A percentile compares a stretch with the other conserved stretches of the same genome.
These are phyloP conservation scores for Papiliotrema flavescens DNA, from an alignment of 1,284 basidiomycete genomes.

Conservation along the genomic window DNA sequence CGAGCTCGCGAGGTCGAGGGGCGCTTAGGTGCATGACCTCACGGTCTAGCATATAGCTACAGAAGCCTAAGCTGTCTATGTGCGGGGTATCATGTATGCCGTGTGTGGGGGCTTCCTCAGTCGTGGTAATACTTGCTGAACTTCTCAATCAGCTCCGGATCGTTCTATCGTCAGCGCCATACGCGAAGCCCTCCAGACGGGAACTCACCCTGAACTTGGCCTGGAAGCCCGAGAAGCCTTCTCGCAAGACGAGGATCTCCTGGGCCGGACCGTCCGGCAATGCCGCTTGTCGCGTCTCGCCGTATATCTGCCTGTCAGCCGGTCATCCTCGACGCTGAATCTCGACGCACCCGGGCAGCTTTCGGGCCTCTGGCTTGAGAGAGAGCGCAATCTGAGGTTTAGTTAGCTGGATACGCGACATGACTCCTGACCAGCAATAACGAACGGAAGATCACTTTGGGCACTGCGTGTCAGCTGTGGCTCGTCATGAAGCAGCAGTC, in stretches of 20 bases:
- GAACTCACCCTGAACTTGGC: conserved; percentile 39
- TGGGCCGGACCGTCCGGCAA: conserved; percentile 22
- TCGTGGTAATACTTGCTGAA: conserved; percentile 47
- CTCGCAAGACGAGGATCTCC: conserved; percentile 46
- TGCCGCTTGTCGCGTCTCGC: conserved; percentile 32
- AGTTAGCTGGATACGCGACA: not conserved
- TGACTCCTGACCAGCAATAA: not conserved
- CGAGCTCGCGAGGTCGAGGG: not conserved
- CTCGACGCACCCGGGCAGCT: conserved; percentile 38
- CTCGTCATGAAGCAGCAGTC: not conserved
- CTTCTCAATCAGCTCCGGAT: conserved; percentile 46
- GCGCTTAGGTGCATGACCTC: not conserved
- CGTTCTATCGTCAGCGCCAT: conserved; percentile 26
- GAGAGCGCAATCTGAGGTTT: conserved; percentile 43
- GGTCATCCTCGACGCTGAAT: not conserved
- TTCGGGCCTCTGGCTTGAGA: conserved; percentile 48
- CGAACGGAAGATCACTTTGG: conserved; percentile 47
- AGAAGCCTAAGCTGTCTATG: too few relatives aligned
- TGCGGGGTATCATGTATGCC: too few relatives aligned
- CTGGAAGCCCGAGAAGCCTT: conserved; percentile 48
- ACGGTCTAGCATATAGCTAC: too few relatives aligned
- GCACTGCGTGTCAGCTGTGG: conserved; percentile 22
- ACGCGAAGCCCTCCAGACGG: not conserved
- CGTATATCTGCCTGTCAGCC: conserved; percentile 38
- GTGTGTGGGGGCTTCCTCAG: not conserved